Evolutionary conservation across 164 flowering plant genomes (phyloP).

Genomic region (Paratinospora sagittata): DNA sequence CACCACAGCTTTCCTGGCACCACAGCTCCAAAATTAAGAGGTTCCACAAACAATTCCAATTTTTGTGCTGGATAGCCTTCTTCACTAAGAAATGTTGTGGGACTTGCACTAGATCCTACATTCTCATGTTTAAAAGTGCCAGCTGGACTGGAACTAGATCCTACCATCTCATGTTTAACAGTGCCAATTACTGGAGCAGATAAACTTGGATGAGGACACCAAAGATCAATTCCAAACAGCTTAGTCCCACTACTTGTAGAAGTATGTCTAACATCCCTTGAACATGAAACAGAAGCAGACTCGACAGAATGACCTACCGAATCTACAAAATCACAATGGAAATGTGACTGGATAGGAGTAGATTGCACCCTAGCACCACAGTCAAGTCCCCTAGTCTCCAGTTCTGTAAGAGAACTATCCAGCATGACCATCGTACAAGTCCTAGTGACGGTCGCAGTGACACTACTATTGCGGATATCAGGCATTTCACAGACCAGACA

Average conservation of each 20-base stretch:
- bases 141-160: too few relatives aligned
- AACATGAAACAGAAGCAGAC: conserved; percentile 14
- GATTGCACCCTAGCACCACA: conserved; percentile 3
- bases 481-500: conserved; percentile 8
- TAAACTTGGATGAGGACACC: conserved; percentile 15
- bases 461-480: conserved; percentile 12
- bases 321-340: conserved; percentile 6
- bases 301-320: conserved; percentile 6
- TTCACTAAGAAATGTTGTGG: conserved; percentile 8
- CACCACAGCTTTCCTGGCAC: conserved; percentile 56
- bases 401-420: conserved; percentile 12
- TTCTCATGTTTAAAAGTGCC: conserved; percentile 15
- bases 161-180: neutral
- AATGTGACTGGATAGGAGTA: conserved; percentile 1
- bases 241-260: conserved; percentile 15
- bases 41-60: conserved; percentile 34
- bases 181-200: conserved; percentile 3
- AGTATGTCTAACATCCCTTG: conserved; percentile 13
- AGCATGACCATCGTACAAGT: conserved; percentile 2
- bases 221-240: conserved; percentile 40
- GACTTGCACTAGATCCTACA: conserved; percentile 2
- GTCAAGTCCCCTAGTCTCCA: conserved; percentile 11
- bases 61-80: conserved; percentile 9
- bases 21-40: conserved; percentile 42
- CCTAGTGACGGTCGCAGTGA: conserved; percentile 3